phyloP scores from a whole-genome alignment of 345 rosid species.

The Populus tremula region DNA sequence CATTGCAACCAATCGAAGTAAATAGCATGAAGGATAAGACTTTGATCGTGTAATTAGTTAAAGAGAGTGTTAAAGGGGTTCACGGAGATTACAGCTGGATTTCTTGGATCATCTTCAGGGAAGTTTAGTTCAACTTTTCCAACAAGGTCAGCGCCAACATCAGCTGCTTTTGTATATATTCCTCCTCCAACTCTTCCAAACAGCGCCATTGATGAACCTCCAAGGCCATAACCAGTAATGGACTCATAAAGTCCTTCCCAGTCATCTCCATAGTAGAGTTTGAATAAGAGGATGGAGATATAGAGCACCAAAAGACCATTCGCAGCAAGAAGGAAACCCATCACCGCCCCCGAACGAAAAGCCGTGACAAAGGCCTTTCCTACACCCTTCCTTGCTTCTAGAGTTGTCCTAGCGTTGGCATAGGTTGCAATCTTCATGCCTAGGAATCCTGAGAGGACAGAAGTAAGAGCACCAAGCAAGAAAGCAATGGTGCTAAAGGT shows the following conservation, averaged over 20 bases:
- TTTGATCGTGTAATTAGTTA: neutral
- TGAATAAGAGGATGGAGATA: slow-evolving; percentile 50
- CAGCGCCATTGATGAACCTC: slow-evolving; percentile 71
- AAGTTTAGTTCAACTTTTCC: slow-evolving; percentile 64
- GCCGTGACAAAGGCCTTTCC: slow-evolving; percentile 66
- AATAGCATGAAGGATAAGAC: neutral
- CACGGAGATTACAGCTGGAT: slow-evolving; percentile 52
- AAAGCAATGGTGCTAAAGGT: slow-evolving; percentile 59
- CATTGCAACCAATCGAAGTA: neutral
- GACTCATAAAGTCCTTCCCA: slow-evolving; percentile 77
- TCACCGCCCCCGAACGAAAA: slow-evolving; percentile 61
- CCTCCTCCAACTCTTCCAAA: slow-evolving; percentile 75
- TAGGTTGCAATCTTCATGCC: slow-evolving; percentile 77
- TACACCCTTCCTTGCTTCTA: slow-evolving; percentile 63
- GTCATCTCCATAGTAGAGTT: slow-evolving; percentile 63
- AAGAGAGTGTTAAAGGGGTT: neutral
- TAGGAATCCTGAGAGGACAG: slow-evolving; percentile 61
- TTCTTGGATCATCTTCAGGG: slow-evolving; percentile 69
- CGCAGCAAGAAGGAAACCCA: slow-evolving; percentile 76
- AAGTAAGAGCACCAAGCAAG: slow-evolving; percentile 66
- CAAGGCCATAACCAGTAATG: slow-evolving; percentile 66
- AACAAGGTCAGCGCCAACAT: slow-evolving; percentile 71
- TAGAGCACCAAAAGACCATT: slow-evolving; percentile 66
- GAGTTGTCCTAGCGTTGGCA: slow-evolving; percentile 68
- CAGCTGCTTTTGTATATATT: slow-evolving; percentile 63